Evolutionary conservation across 2,329 filamentous ascomycete genomes (phyloP), one percentile per base, ranked within the genome.

Genomic region (Lanzia echinophila): DNA sequence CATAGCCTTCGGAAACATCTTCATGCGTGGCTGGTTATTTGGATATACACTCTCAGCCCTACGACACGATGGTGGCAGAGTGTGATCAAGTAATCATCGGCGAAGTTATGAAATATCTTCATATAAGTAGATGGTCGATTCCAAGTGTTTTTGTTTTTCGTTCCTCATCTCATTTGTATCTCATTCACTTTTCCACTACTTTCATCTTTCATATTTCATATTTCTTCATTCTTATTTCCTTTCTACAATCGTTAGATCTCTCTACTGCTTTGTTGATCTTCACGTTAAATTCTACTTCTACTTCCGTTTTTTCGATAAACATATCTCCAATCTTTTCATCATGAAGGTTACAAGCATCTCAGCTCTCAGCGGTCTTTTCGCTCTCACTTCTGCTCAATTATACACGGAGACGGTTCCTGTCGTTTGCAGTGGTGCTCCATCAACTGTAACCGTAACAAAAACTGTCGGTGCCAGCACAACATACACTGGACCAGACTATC

Each of bases 281-380:
- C 20, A 19, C 15, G 43, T 24, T 15, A n/a, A 6, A 10, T 34
- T 33, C 15, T 19, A 45, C 10, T 15, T 28, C 24, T 28, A 7
- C 11, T 2, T 52, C 22, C 20, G 11, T 13, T 13, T 39, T 34
- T 33, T 32, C 24, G 13, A 41, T 17, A 34, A 11, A 8, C 2
- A 24, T 2, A 15, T 47, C 22, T 2, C 19, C n/a, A n/a, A 20
- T 42, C 17, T 17, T 47, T 31, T 57, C 54, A 59, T 47, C 45
- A 63, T 62, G 60, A 61, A 62, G 53, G 51, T 63, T 58, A 59
- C 60, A 33, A 58, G 32, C 45, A 50, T 61, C 39, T 52, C 58
- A 17, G 36, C 43, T 2, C 24, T 61, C 38, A 36, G 22, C 13
- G 44, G 47, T n/a, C 17, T 62, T 24, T 49, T 63, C 19, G 45